Percentiles rank a stretch among this genome's conserved stretches.
Evolutionary conservation across 441 rosid species (phyloP).

Genomic region (Viola pubescens): DNA sequence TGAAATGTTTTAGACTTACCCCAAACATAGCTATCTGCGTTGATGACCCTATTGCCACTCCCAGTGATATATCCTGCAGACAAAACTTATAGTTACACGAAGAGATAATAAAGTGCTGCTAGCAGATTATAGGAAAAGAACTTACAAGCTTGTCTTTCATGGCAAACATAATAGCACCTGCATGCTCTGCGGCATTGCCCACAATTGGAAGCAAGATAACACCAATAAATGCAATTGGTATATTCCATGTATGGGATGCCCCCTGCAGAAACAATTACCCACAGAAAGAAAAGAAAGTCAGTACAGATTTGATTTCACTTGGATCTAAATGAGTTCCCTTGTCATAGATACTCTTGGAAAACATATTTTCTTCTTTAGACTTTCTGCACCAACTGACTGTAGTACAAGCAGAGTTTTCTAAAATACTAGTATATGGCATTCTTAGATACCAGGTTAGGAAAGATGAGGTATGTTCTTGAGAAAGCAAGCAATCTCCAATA

Average conservation of each 20-base stretch:
- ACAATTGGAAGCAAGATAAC: constrained; percentile 80
- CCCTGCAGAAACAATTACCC: constrained; percentile 40
- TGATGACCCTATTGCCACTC: constrained; percentile 94
- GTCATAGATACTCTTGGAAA: neutral
- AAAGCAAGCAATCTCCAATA: constrained; percentile 1
- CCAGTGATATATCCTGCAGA: constrained; percentile 77
- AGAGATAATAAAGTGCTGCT: neutral
- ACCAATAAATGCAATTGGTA: constrained; percentile 77
- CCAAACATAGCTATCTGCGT: constrained; percentile 91
- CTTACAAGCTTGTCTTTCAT: constrained; percentile 93
- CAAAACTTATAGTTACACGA: neutral
- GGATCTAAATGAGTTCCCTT: neutral
- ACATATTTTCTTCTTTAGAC: neutral
- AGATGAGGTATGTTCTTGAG: neutral
- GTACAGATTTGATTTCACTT: neutral
- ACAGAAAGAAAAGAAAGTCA: neutral
- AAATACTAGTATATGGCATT: too few species aligned
- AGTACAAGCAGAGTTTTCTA: too few species aligned
- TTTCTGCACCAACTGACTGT: too few species aligned
- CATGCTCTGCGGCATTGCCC: constrained; percentile 94
- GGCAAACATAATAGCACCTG: constrained; percentile 88
- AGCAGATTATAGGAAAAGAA: constrained; percentile 7
- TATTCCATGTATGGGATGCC: constrained; percentile 60
- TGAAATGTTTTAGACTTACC: constrained; percentile 32
- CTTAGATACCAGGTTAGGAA: neutral